These are phyloP conservation scores for Aspergillus versicolor DNA, from an alignment of 2,329 filamentous ascomycete genomes.

Conservation along the genomic window DNA sequence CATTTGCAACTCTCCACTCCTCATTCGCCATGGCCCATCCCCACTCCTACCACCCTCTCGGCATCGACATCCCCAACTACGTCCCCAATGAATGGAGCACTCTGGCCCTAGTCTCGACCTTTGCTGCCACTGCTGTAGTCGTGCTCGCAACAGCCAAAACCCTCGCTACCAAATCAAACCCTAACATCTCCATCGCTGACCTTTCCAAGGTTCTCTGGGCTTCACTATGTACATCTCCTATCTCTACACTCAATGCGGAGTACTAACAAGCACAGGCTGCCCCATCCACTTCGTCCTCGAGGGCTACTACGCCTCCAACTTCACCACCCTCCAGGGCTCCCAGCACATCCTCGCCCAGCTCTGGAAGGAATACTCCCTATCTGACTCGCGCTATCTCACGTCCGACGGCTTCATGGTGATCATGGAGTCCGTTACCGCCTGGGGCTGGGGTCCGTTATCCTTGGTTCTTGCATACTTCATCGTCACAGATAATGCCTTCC, in stretches of 20 bases:
- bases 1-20: too few species aligned
- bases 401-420: constrained; percentile 75
- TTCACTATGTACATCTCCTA: constrained; percentile 5
- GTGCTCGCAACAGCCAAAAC: neutral
- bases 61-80: constrained; percentile 11
- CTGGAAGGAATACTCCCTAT: constrained; percentile 85
- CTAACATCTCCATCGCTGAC: constrained; percentile 4
- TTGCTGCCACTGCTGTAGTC: neutral
- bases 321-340: constrained; percentile 59
- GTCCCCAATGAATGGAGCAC: constrained; percentile 10
- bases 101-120: constrained; percentile 9
- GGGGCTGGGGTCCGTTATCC: constrained; percentile 43
- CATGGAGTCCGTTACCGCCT: constrained; percentile 74
- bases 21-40: neutral
- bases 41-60: constrained; percentile 15
- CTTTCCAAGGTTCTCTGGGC: constrained; percentile 10
- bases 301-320: constrained; percentile 72
- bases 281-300: constrained; percentile 73
- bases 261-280: constrained; percentile 18
- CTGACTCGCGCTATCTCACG: constrained; percentile 78
- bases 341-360: constrained; percentile 73
- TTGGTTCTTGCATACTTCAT: constrained; percentile 54
- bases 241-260: constrained; percentile 35
- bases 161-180: constrained; percentile 1
- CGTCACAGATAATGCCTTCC: constrained; percentile 41